Base-by-base conservation (phyloP, 805 yeast species). In the Debaryomyces tyrocola region DNA sequence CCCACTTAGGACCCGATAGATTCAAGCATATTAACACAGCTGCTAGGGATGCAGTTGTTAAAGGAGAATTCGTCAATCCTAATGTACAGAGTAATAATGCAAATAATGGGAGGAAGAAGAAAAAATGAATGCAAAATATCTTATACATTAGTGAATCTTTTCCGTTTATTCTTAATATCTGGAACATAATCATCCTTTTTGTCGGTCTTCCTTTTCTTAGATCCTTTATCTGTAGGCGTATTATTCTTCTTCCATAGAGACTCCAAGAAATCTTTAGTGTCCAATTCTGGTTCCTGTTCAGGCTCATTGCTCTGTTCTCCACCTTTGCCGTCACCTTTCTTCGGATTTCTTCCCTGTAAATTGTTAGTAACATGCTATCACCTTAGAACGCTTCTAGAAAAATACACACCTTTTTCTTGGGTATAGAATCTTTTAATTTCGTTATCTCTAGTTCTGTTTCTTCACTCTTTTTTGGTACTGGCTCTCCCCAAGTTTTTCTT, bases 11-110 rank as follows among this genome's bases (percentile, higher is more conserved):
- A 0, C 94, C 98, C 0, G 97, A 89, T 64, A 73, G 96, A 51
- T 94, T 94, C 71, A 90, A 87, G 57, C 98, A 94, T 63, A 94
- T 94, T 47, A 94, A 92, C 59, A 75, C 90, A 3, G 81, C 90
- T 1, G 91, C 97, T 0, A 74, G 97, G 58, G 94, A 90, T 41
- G 97, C 92, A 0, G 75, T 94, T 0, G 66, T 82, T 1, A 77
- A 72, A 44, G 95, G 89, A 2, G 82, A 82, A 0, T 80, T 84
- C 53, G 60, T 60, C 18, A 57, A 54, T 15, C 59, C 42, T 9
- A 56, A 66, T 20, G 54, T 44, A 31, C 50, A 47, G 17, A 44
- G 37, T 28, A 52, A 56, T 14, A 47, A 49, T 45, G 38, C 49
- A 45, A 51, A 43, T 49, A 58, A 58, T 39, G 67, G 67, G 47